phyloP scores from a whole-genome alignment of 2,329 filamentous ascomycete genomes.

The Trichothecium sympodiale region DNA sequence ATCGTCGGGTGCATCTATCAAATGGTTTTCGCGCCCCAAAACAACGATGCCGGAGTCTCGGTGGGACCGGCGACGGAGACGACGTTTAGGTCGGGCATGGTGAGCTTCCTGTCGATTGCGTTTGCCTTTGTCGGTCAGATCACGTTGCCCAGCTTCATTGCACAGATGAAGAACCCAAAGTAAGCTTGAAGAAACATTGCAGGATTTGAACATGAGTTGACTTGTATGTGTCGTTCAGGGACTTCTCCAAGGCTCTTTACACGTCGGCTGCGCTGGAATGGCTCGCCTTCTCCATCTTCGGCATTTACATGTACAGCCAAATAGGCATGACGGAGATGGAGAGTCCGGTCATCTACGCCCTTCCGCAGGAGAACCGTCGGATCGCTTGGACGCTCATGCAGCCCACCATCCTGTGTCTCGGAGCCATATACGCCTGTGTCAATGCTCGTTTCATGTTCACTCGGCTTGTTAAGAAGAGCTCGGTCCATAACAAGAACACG shows the following conservation, averaged over 20 bases:
- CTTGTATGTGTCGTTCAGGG: conserved; percentile 1
- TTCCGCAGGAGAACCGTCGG: background rate
- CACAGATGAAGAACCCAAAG: conserved; percentile 5
- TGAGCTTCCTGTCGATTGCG: conserved; percentile 2
- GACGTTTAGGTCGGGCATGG: background rate
- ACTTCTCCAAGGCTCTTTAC: conserved; percentile 4
- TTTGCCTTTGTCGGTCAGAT: conserved; percentile 5
- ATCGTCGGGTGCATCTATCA: conserved; percentile 1
- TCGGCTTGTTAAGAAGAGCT: background rate
- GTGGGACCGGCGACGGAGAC: background rate
- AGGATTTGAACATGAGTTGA: too few relatives aligned
- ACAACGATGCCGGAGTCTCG: background rate
- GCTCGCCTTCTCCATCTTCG: conserved; percentile 3
- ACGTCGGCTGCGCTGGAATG: conserved; percentile 1
- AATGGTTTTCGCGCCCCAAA: background rate
- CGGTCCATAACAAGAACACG: background rate
- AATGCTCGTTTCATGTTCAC: background rate
- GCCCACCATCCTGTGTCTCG: conserved; percentile 3
- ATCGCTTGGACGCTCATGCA: conserved; percentile 1
- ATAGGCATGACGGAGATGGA: conserved; percentile 3
- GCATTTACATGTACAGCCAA: conserved; percentile 2
- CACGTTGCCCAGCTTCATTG: conserved; percentile 5
- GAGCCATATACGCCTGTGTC: conserved; percentile 4
- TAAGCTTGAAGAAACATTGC: background rate
- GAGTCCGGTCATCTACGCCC: background rate